A percentile compares a stretch with the other conserved stretches of the same genome.
These are phyloP conservation scores for Kwoniella europaea DNA, from an alignment of 768 basidiomycete species.

Conservation along the genomic window DNA sequence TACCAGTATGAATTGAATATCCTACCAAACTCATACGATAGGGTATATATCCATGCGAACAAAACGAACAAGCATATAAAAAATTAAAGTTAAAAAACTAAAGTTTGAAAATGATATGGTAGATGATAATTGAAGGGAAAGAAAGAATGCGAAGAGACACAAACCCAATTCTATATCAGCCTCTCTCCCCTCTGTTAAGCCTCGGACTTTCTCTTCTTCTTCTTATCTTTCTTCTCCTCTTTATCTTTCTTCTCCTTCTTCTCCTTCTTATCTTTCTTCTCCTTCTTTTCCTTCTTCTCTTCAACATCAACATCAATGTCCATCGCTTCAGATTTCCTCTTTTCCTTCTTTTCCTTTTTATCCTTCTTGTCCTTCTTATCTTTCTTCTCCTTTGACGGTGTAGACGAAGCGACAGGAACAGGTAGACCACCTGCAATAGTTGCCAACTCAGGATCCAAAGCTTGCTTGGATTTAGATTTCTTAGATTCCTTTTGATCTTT, in stretches of 20 bases:
- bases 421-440: constrained; percentile 45
- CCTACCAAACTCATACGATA: neutral
- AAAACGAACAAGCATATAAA: constrained; percentile 1
- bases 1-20: neutral
- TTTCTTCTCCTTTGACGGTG: constrained; percentile 42
- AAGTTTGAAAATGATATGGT: too few relatives aligned
- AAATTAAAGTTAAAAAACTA: neutral
- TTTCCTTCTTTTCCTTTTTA: constrained; percentile 55
- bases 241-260: constrained; percentile 46
- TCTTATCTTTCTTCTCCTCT: constrained; percentile 45
- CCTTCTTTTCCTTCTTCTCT: constrained; percentile 22
- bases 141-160: too few relatives aligned
- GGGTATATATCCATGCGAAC: constrained; percentile 11
- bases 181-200: constrained; percentile 1
- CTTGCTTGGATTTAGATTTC: constrained; percentile 13
- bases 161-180: too few relatives aligned
- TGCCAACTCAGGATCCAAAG: constrained; percentile 53
- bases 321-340: constrained; percentile 50
- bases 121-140: too few relatives aligned
- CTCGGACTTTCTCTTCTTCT: constrained; percentile 50
- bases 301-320: constrained; percentile 26
- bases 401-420: constrained; percentile 21
- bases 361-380: constrained; percentile 47
- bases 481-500: constrained; percentile 45
- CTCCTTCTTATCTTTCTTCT: constrained; percentile 34